A percentile compares a stretch with the other conserved stretches of the same genome.
These are phyloP conservation scores for Nadsonia fulvescens DNA, from an alignment of 805 yeast species.

Conservation along the genomic window DNA sequence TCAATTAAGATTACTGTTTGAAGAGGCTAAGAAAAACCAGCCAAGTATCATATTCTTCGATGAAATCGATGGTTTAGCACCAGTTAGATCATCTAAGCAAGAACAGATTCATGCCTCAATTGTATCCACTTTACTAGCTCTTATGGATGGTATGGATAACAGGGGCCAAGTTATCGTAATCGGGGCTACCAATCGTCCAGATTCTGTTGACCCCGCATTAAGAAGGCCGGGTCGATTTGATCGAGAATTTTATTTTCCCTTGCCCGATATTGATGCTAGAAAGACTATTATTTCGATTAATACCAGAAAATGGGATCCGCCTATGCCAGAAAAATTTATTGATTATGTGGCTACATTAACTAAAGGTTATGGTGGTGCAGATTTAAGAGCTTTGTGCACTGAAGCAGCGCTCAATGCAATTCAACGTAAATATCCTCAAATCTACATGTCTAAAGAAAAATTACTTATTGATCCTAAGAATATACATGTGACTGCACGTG, in stretches of 20 bases:
- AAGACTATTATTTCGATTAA: slow-evolving; percentile 67
- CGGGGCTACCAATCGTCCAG: slow-evolving; percentile 97
- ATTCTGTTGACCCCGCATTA: slow-evolving; percentile 94
- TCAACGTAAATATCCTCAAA: slow-evolving; percentile 85
- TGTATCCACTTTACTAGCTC: slow-evolving; percentile 81
- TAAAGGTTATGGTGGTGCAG: slow-evolving; percentile 98
- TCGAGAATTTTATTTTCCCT: slow-evolving; percentile 87
- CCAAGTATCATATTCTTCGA: slow-evolving; percentile 94
- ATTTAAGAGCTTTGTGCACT: slow-evolving; percentile 80
- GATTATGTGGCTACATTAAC: slow-evolving; percentile 59
- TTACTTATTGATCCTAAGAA: slow-evolving; percentile 51
- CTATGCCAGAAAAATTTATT: slow-evolving; percentile 37
- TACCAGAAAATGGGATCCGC: slow-evolving; percentile 78
- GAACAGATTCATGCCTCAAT: slow-evolving; percentile 97
- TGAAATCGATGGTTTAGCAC: slow-evolving; percentile 96
- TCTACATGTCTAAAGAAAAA: slow-evolving; percentile 59
- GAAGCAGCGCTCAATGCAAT: slow-evolving; percentile 89
- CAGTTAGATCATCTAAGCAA: slow-evolving; percentile 91
- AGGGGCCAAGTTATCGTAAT: slow-evolving; percentile 96
- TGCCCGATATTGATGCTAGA: slow-evolving; percentile 71
- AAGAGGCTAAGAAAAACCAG: slow-evolving; percentile 90
- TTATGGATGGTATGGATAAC: slow-evolving; percentile 99
- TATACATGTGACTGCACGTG: slow-evolving; percentile 60
- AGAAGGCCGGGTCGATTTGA: slow-evolving; percentile 96
- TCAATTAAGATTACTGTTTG: slow-evolving; percentile 75